Evolutionary conservation across 1,284 basidiomycete species (phyloP).

Genomic region (Cryptococcus wingfieldii): DNA sequence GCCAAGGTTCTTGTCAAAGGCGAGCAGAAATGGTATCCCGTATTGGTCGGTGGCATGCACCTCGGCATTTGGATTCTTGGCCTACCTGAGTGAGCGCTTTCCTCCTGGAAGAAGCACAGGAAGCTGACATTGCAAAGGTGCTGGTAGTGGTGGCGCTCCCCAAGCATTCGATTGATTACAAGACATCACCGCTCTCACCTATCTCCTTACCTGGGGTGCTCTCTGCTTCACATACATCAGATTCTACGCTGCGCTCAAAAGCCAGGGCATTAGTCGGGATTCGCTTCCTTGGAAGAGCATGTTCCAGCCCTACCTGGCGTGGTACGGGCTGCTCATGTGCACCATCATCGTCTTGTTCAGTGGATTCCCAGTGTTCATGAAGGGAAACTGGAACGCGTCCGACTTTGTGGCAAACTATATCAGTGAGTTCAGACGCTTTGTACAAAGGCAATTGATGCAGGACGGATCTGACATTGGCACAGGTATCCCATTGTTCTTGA

Average conservation of each 20-base stretch:
- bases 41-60: conserved; percentile 63
- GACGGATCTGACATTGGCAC: too few relatives aligned
- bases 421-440: not conserved
- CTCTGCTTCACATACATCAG: conserved; percentile 7
- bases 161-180: conserved; percentile 12
- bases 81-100: conserved; percentile 55
- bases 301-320: conserved; percentile 13
- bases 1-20: conserved; percentile 65
- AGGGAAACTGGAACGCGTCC: conserved; percentile 49
- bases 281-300: conserved; percentile 22
- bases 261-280: conserved; percentile 7
- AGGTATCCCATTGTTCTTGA: conserved; percentile 21
- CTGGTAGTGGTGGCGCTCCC: conserved; percentile 37
- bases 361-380: conserved; percentile 52
- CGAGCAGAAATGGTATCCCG: conserved; percentile 67
- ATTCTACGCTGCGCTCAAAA: conserved; percentile 4
- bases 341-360: too few relatives aligned
- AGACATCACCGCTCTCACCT: conserved; percentile 3
- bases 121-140: too few relatives aligned
- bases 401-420: conserved; percentile 6
- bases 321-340: not conserved
- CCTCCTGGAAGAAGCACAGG: too few relatives aligned
- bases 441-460: too few relatives aligned
- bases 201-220: conserved; percentile 6
- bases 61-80: conserved; percentile 62